These are phyloP conservation scores for Circinella minor DNA, from an alignment of 371 early-diverging fungal genomes.

Conservation along the genomic window DNA sequence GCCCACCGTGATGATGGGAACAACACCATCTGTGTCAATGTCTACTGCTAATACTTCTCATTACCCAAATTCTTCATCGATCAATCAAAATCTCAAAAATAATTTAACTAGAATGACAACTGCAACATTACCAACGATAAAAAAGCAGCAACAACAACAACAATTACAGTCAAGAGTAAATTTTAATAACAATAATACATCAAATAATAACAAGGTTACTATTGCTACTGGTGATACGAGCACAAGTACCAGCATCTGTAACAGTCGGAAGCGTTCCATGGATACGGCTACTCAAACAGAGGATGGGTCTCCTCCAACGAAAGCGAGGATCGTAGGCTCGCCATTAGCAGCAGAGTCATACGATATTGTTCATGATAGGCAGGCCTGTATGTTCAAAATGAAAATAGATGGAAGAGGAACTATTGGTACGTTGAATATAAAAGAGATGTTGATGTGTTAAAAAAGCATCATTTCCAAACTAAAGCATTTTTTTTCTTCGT, in stretches of 20 bases:
- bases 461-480: not conserved
- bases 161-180: constrained; percentile 3
- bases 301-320: not conserved
- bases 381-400: constrained; percentile 27
- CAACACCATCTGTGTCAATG: not conserved
- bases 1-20: constrained; percentile 7
- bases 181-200: not conserved
- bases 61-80: not conserved
- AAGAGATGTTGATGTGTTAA: not conserved
- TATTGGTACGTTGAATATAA: constrained; percentile 18
- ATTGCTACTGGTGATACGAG: not conserved
- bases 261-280: not conserved
- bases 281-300: not conserved
- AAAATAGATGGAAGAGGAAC: constrained; percentile 22
- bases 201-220: not conserved
- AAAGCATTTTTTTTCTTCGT: not conserved
- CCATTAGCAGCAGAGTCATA: constrained; percentile 3
- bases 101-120: not conserved
- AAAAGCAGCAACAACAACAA: constrained; percentile 1
- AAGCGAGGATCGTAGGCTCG: not conserved
- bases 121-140: not conserved
- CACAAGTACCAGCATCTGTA: not conserved
- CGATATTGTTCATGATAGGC: constrained; percentile 26
- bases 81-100: not conserved
- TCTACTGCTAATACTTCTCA: not conserved